phyloP scores from a whole-genome alignment of 1,284 basidiomycete genomes.

The Pulchroboletus neoregius region DNA sequence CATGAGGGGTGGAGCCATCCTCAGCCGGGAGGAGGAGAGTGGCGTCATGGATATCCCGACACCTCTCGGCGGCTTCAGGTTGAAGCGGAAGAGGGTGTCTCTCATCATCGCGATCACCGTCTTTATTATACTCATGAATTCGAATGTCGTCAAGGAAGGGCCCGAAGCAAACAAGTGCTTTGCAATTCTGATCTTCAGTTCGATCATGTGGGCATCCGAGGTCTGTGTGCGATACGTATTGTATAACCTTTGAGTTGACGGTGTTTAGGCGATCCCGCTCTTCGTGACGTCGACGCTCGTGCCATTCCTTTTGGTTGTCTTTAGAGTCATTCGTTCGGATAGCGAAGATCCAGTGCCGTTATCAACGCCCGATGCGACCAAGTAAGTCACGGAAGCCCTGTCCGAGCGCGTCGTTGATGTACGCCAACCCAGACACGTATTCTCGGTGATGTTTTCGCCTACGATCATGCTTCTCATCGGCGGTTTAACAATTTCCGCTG shows the following conservation, averaged over 20 bases:
- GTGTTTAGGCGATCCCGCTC: conserved; percentile 82
- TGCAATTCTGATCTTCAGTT: conserved; percentile 88
- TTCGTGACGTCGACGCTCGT: conserved; percentile 94
- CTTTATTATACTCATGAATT: conserved; percentile 60
- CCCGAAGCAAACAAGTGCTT: conserved; percentile 88
- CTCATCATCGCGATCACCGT: conserved; percentile 54
- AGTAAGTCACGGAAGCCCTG: conserved; percentile 46
- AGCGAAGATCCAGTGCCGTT: conserved; percentile 55
- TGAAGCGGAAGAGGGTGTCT: conserved; percentile 63
- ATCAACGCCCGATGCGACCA: conserved; percentile 72
- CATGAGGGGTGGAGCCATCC: conserved; percentile 44
- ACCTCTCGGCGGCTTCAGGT: conserved; percentile 57
- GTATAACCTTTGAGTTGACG: conserved; percentile 9
- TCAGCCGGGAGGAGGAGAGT: conserved; percentile 52
- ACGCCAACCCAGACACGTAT: conserved; percentile 52
- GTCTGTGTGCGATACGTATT: conserved; percentile 36
- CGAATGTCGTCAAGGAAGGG: conserved; percentile 53
- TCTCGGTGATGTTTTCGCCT: conserved; percentile 82
- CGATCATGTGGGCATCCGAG: conserved; percentile 96
- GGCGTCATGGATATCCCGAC: conserved; percentile 54
- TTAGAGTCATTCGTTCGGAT: conserved; percentile 69
- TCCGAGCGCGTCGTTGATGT: conserved; percentile 1
- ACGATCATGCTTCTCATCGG: conserved; percentile 96
- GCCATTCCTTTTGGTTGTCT: conserved; percentile 84
- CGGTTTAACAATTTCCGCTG: conserved; percentile 98